A percentile compares a stretch with the other conserved stretches of the same genome.
Evolutionary conservation across 1,284 basidiomycete genomes (phyloP).

Genomic region (Xerocomus nothofagi): DNA sequence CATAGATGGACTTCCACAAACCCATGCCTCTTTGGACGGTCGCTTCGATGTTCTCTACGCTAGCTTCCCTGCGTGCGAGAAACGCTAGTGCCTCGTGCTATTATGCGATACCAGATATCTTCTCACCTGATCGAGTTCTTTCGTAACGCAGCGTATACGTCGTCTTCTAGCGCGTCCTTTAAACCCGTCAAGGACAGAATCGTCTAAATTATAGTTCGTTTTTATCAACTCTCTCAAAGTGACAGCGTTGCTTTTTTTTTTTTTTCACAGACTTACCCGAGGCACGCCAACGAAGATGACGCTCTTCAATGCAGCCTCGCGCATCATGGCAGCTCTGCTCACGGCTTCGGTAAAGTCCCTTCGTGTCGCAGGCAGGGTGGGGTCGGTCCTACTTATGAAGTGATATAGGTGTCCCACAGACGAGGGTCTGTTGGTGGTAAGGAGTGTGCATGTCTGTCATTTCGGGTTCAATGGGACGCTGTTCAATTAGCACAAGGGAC

Average conservation of each 20-base stretch:
- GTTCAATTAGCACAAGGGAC: constrained; percentile 11
- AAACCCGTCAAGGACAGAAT: constrained; percentile 83
- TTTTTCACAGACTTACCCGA: constrained; percentile 49
- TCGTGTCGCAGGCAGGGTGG: constrained; percentile 43
- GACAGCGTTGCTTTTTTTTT: constrained; percentile 2
- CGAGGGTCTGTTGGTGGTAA: constrained; percentile 82
- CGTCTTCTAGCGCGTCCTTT: constrained; percentile 71
- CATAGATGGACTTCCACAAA: constrained; percentile 92
- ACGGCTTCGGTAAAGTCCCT: constrained; percentile 52
- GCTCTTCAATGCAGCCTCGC: constrained; percentile 93
- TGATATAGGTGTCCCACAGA: constrained; percentile 78
- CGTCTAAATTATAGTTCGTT: constrained; percentile 48
- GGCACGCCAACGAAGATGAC: constrained; percentile 92
- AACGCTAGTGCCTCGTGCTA: constrained; percentile 27
- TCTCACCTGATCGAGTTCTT: constrained; percentile 67
- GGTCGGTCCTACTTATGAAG: constrained; percentile 61
- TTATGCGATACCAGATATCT: constrained; percentile 16
- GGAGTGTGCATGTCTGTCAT: constrained; percentile 75
- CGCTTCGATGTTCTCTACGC: constrained; percentile 63
- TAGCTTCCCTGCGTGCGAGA: constrained; percentile 51
- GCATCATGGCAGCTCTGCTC: constrained; percentile 80
- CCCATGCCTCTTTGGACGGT: constrained; percentile 64
- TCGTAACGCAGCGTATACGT: constrained; percentile 71
- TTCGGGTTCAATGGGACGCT: constrained; percentile 24
- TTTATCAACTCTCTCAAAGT: constrained; percentile 10